A percentile compares a stretch with the other conserved stretches of the same genome.
Evolutionary conservation across 768 basidiomycete species (phyloP).

Genomic region (Tephrocybe sp.): DNA sequence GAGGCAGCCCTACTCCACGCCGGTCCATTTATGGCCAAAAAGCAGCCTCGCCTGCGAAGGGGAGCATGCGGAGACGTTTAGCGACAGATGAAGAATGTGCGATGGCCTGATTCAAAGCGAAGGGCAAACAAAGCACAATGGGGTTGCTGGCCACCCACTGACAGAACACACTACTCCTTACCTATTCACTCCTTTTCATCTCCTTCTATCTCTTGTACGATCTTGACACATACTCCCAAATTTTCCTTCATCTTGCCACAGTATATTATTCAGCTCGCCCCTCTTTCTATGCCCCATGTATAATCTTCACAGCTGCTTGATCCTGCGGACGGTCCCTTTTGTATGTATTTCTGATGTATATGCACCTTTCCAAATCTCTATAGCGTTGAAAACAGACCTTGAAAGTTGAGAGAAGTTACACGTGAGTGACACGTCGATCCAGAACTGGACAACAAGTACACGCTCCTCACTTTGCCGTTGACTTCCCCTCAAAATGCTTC

Average conservation of each 20-base stretch:
- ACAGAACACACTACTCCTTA: background rate
- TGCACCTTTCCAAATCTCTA: background rate
- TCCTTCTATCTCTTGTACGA: background rate
- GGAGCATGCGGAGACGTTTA: conserved; percentile 29
- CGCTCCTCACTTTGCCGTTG: background rate
- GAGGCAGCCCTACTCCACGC: conserved; percentile 27
- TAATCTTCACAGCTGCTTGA: too few relatives aligned
- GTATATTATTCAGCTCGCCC: background rate
- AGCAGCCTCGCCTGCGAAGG: conserved; percentile 21
- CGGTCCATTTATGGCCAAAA: conserved; percentile 18
- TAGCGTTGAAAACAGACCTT: too few relatives aligned
- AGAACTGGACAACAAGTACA: too few relatives aligned
- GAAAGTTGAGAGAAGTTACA: conserved; percentile 3
- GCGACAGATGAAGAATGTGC: conserved; percentile 22
- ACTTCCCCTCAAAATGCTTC: conserved; percentile 13
- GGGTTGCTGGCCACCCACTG: background rate
- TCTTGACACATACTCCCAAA: background rate
- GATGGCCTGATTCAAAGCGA: background rate
- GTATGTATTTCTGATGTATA: conserved; percentile 11
- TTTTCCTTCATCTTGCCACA: background rate
- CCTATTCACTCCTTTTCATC: conserved; percentile 1
- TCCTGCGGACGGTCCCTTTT: conserved; percentile 7
- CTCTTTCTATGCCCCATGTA: conserved; percentile 1
- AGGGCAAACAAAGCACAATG: background rate
- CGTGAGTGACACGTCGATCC: conserved; percentile 19